These are phyloP conservation scores for Gillenia trifoliata DNA, from an alignment of 306 rosid genomes.

Conservation along the genomic window DNA sequence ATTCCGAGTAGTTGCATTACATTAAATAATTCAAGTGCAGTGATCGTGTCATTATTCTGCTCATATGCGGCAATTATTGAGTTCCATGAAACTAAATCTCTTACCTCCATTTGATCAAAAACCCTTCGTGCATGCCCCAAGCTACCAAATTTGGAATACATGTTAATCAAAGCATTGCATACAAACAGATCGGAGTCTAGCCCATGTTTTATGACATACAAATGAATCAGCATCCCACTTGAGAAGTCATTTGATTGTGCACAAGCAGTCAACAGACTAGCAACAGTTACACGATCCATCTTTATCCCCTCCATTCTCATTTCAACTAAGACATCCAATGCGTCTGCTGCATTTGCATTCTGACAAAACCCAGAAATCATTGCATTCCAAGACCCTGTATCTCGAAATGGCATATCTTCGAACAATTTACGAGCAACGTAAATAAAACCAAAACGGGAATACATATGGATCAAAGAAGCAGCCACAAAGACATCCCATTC, in stretches of 20 bases:
- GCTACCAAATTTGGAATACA: conserved; percentile 50
- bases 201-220: conserved; percentile 43
- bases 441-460: conserved; percentile 32
- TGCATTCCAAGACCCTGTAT: conserved; percentile 48
- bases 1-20: conserved; percentile 24
- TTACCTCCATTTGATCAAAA: conserved; percentile 32
- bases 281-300: conserved; percentile 42
- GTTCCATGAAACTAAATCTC: conserved; percentile 53
- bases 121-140: conserved; percentile 29
- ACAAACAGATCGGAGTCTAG: conserved; percentile 34
- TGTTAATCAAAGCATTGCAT: conserved; percentile 46
- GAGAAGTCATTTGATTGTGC: conserved; percentile 28
- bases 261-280: conserved; percentile 43
- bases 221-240: conserved; percentile 39
- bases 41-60: conserved; percentile 35
- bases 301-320: conserved; percentile 36
- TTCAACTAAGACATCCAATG: conserved; percentile 37
- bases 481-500: background rate
- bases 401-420: conserved; percentile 35
- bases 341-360: conserved; percentile 36
- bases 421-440: conserved; percentile 18
- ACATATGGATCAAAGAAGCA: conserved; percentile 27
- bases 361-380: conserved; percentile 52
- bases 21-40: conserved; percentile 31
- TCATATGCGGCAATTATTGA: conserved; percentile 42